Conservation (phyloP, 352 stramenopile species). For the Phytophthora chlamydospora region DNA sequence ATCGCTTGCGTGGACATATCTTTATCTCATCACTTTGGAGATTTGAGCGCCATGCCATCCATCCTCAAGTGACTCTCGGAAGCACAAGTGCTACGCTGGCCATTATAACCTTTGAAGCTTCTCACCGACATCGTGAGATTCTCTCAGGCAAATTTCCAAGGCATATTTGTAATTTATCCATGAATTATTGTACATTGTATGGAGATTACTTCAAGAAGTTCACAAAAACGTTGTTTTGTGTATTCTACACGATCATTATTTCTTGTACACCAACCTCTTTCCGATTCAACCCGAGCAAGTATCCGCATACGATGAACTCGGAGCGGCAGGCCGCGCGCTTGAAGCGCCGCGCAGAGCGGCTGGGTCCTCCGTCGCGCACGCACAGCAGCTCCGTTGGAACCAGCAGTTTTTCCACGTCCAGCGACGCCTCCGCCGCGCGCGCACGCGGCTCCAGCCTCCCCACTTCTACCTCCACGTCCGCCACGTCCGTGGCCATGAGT, state of each 20-base stretch:
- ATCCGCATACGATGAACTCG: slow-evolving; percentile 28
- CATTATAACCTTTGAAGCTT: no score
- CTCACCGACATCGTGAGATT: no score
- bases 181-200: no score
- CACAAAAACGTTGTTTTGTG: no score
- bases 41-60: no score
- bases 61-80: no score
- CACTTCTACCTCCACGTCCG: slow-evolving; percentile 26
- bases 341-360: slow-evolving; percentile 48
- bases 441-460: slow-evolving; percentile 14
- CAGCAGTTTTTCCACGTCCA: background rate
- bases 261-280: background rate
- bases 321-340: slow-evolving; percentile 46
- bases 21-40: no score
- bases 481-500: slow-evolving; percentile 35
- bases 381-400: slow-evolving; percentile 27
- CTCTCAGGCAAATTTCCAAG: no score
- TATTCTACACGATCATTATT: background rate
- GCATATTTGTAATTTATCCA: no score
- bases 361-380: slow-evolving; percentile 16
- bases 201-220: no score
- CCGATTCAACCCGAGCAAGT: background rate
- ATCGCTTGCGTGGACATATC: no score
- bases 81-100: no score
- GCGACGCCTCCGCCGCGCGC: slow-evolving; percentile 17